Conservation (phyloP, 164 flowering plant genomes). For the Magnolia kwangsiensis region DNA sequence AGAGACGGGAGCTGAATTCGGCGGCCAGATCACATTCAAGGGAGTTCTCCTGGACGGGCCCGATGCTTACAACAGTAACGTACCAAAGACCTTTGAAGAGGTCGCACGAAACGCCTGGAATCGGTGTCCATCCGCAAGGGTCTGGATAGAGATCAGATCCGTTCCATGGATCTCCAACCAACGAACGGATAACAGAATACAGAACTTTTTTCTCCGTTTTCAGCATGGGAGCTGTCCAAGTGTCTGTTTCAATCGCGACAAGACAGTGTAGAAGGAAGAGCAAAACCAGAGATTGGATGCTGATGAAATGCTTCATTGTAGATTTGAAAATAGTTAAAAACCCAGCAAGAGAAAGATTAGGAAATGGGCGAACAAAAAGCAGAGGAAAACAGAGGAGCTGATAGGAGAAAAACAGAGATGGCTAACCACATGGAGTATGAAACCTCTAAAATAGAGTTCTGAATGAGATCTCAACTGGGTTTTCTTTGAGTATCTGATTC, state of each 20-base stretch:
- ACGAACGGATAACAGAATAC: slow-evolving; percentile 63
- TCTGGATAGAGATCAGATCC: slow-evolving; percentile 93
- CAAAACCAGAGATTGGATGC: not conserved
- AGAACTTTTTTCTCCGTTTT: slow-evolving; percentile 56
- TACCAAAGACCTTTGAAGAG: slow-evolving; percentile 68
- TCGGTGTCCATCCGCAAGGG: slow-evolving; percentile 98
- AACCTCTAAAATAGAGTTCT: no score
- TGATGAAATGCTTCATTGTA: slow-evolving; percentile 20
- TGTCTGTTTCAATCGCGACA: slow-evolving; percentile 31
- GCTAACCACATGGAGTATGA: not conserved
- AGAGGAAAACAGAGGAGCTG: not conserved
- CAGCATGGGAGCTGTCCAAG: slow-evolving; percentile 61
- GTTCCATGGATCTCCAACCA: slow-evolving; percentile 80
- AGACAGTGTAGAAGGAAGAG: slow-evolving; percentile 22
- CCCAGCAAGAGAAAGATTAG: not conserved
- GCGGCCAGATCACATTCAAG: slow-evolving; percentile 44
- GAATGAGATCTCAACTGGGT: no score
- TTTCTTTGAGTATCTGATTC: no score
- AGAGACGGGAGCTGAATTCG: slow-evolving; percentile 48
- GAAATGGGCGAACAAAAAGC: not conserved
- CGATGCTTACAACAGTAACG: slow-evolving; percentile 61
- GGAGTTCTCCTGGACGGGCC: slow-evolving; percentile 72
- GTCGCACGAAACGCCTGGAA: slow-evolving; percentile 94
- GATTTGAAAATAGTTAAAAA: not conserved
- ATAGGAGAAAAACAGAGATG: not conserved